Evolutionary conservation across 2,329 filamentous ascomycete species (phyloP), one percentile per base, ranked within the genome.

Genomic region (Ceratocystiopsis brevicomis): DNA sequence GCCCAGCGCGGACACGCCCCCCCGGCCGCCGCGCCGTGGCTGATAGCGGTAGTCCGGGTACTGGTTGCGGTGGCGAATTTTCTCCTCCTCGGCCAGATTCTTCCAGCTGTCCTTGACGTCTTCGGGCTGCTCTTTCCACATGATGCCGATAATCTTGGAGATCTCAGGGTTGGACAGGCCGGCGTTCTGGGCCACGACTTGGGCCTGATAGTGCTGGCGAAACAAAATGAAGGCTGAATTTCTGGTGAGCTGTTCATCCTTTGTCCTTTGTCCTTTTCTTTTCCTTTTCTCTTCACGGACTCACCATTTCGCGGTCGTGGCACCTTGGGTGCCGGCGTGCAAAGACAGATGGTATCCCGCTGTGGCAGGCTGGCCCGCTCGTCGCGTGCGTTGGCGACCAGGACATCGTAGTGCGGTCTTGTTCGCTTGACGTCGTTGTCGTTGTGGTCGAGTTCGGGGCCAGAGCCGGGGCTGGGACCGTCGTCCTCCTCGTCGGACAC

Each of bases 41-140:
- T 94, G 85, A 57, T 96, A 98, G 49, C 86, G 78, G 61, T 98
- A 98, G 51, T 84, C 81, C 3, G 90, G 90, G 58, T 95, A 94
- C 61, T 87, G 82, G 49, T 78, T 77, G 54, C 85, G 79, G 59
- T 98, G 90, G 16, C 82, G 79, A 48, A 76, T 67, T 65, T 96
- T 96, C 59, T 96, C 90, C 62, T 94, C 82, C 62, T 92, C 85
- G 47, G 90, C 90, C 45, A 93, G 71, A 47, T 71, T 70, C 59
- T 90, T 93, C 90, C 90, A 98, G 57, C 78, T 72, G 49, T 77
- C 73, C 61, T 93, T 93, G 45, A 78, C 69, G 43, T 81, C 74
- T 19, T 79, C 70, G 4, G 76, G 63, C 55, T 92, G 78, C 44
- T 76, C 71, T 54, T 80, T 77, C 90, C 90, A 98, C 71, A 87